These are phyloP conservation scores for Fraxinus cuspidata DNA, from an alignment of 257 asterid genomes.

Conservation along the genomic window DNA sequence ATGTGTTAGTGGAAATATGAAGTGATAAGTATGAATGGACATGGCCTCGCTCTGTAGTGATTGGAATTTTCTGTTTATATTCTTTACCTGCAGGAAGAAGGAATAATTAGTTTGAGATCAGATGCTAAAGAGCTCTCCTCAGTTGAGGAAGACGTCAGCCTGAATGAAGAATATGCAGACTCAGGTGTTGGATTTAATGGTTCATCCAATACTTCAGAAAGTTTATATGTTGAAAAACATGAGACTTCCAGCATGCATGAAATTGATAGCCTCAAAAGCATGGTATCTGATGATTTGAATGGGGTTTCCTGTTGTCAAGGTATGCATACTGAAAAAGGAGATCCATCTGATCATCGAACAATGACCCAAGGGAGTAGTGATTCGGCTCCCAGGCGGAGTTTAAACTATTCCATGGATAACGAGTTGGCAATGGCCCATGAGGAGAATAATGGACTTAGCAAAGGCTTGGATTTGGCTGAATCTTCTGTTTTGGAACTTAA, in stretches of 20 bases:
- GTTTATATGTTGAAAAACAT: conserved; percentile 73
- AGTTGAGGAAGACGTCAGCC: conserved; percentile 60
- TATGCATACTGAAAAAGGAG: conserved; percentile 48
- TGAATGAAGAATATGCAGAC: conserved; percentile 62
- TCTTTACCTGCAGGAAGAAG: conserved; percentile 47
- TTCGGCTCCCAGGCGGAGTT: conserved; percentile 60
- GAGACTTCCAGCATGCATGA: conserved; percentile 54
- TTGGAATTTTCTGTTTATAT: conserved; percentile 14
- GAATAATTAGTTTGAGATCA: conserved; percentile 55
- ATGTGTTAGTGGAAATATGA: background rate
- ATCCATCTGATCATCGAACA: conserved; percentile 49
- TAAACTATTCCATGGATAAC: conserved; percentile 55
- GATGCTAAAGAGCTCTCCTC: conserved; percentile 71
- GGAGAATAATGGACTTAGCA: conserved; percentile 75
- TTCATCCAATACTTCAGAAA: conserved; percentile 85
- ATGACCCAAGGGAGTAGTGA: conserved; percentile 46
- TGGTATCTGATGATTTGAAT: conserved; percentile 41
- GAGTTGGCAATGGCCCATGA: conserved; percentile 61
- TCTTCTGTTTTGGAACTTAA: conserved; percentile 71
- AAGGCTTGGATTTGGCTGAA: conserved; percentile 76
- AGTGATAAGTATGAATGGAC: background rate
- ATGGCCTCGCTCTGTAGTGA: background rate
- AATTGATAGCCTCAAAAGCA: conserved; percentile 50
- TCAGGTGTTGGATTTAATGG: conserved; percentile 71
- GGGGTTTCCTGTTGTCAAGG: conserved; percentile 47